phyloP scores from a whole-genome alignment of 805 yeast species.

The Teunomyces tritomae region DNA sequence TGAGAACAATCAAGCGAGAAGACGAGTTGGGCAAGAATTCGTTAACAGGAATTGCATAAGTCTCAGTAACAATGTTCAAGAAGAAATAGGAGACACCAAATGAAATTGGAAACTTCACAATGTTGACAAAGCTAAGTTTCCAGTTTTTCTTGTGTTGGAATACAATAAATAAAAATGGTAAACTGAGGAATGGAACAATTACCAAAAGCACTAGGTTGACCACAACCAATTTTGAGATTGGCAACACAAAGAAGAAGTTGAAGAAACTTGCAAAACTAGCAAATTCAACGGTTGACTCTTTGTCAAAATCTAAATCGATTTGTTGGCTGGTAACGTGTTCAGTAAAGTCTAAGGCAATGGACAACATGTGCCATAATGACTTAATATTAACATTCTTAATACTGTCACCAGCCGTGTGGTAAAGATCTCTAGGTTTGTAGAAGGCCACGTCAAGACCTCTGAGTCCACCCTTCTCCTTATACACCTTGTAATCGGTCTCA shows the following conservation, averaged over 20 bases:
- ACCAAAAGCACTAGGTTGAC: conserved; percentile 52
- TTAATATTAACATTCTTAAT: conserved; percentile 60
- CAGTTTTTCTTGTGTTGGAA: conserved; percentile 47
- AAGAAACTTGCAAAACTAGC: conserved; percentile 68
- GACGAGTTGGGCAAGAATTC: conserved; percentile 40
- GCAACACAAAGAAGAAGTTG: conserved; percentile 56
- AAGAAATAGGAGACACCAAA: conserved; percentile 42
- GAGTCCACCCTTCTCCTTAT: conserved; percentile 56
- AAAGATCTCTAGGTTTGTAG: conserved; percentile 76
- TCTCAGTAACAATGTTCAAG: conserved; percentile 21
- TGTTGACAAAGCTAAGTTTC: conserved; percentile 37
- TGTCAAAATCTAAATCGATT: conserved; percentile 29
- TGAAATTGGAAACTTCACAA: conserved; percentile 61
- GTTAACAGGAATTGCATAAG: conserved; percentile 19
- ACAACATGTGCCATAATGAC: conserved; percentile 83
- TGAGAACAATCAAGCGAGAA: conserved; percentile 31
- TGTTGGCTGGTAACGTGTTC: conserved; percentile 35
- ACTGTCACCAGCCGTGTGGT: conserved; percentile 76
- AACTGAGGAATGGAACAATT: conserved; percentile 51
- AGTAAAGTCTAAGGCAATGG: conserved; percentile 63
- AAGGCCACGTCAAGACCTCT: conserved; percentile 91
- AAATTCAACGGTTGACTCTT: conserved; percentile 15
- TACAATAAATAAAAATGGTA: conserved; percentile 47
- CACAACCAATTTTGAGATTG: conserved; percentile 49
- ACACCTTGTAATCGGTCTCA: conserved; percentile 83